Conservation (phyloP, 345 rosid species). For the Stellera chamaejasme region DNA sequence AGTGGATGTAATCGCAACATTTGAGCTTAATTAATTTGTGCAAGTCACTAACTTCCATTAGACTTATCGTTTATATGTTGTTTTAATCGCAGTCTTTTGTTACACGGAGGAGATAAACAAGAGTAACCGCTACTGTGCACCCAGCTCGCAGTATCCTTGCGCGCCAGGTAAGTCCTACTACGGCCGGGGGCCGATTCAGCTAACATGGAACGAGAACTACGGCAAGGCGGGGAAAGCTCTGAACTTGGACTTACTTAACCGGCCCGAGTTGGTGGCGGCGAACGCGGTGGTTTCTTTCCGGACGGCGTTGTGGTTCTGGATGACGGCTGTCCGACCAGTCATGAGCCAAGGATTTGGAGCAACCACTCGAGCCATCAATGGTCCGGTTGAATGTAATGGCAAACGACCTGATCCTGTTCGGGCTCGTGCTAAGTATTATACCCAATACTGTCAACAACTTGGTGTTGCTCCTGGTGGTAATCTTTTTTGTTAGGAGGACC, state of each 20-base stretch:
- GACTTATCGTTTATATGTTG: constrained; percentile 5
- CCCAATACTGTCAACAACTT: constrained; percentile 29
- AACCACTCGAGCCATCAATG: constrained; percentile 40
- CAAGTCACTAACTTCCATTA: neutral
- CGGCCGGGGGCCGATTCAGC: constrained; percentile 44
- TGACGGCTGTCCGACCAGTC: constrained; percentile 23
- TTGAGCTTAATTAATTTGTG: neutral
- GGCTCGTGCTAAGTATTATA: constrained; percentile 29
- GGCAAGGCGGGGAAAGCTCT: constrained; percentile 34
- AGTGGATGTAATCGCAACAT: constrained; percentile 49
- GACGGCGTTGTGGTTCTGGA: constrained; percentile 49
- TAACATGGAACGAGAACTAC: constrained; percentile 47
- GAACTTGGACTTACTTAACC: constrained; percentile 9
- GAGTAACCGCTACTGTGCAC: constrained; percentile 33
- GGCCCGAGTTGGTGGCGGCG: constrained; percentile 34
- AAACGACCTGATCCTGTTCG: constrained; percentile 18
- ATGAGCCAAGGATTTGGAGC: constrained; percentile 42
- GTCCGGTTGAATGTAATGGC: constrained; percentile 34
- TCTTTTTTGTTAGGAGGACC: constrained; percentile 22
- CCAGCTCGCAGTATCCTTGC: constrained; percentile 45
- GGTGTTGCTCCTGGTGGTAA: constrained; percentile 39
- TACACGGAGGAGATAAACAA: constrained; percentile 50
- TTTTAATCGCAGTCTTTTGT: constrained; percentile 48
- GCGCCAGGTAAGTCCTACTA: constrained; percentile 31
- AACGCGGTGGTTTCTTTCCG: constrained; percentile 29